Evolutionary conservation across 1,284 basidiomycete species (phyloP), one percentile per base, ranked within the genome.

Genomic region (Phylloboletellus chloephorus): DNA sequence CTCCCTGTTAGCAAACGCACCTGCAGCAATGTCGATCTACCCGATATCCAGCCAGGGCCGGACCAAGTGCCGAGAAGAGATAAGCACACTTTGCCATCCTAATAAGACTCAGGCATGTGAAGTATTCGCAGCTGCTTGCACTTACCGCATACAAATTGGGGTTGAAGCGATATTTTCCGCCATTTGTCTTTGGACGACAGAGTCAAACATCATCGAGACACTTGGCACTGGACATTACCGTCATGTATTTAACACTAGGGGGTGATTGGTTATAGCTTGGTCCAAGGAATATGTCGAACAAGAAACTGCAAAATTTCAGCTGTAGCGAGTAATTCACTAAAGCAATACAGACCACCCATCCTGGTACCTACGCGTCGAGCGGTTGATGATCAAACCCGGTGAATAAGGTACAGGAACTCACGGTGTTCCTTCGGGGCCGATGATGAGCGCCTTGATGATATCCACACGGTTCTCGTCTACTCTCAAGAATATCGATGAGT

Each of bases 201-300:
- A 16, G 46, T 52, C 32, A 46, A 25, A 30, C 12, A 38, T 11
- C 34, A 30, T 31, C 20, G 11, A 43, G 26, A 12, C 13, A 29
- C 26, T 43, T n/a, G 20, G 24, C 26, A 41, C 15, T 31, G 19
- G 16, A 38, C 19, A 34, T 63, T 60, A 87, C 85, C 40, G 90
- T 95, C 82, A 94, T 89, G 52, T 87, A 88, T 63, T 92, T 92
- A 39, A 91, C 88, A 45, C 69, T 81, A 2, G 88, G 88, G 6
- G 88, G 86, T 16, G 73, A 70, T 52, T 80, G 84, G 56, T 91
- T 92, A 59, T 90, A 92, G 47, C 69, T 79, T 37, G 81, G 72
- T 5, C 86, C 89, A 2, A 96, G 73, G 67, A 93, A 93, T 41
- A 95, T 90, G 64, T 96, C 92, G 54, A 95, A 95, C 33, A 93